A percentile compares a stretch with the other conserved stretches of the same genome.
These are phyloP conservation scores for Pseudomassariella vexata DNA, from an alignment of 2,329 filamentous ascomycete genomes.

Conservation along the genomic window DNA sequence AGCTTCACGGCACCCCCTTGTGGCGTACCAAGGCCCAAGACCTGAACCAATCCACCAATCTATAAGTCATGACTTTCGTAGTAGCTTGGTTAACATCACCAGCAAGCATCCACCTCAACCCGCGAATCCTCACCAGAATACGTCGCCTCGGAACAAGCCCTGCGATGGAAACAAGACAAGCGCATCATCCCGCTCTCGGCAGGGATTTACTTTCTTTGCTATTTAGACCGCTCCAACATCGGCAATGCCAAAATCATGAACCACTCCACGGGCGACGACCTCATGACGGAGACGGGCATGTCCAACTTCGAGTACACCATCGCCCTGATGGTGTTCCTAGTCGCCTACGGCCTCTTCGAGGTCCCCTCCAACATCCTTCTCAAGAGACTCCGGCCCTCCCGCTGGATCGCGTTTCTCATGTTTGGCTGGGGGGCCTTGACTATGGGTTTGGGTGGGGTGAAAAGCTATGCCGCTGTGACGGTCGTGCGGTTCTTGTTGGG, in stretches of 20 bases:
- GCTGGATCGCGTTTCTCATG: slow-evolving; percentile 59
- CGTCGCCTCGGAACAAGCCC: slow-evolving; percentile 12
- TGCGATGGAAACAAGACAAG: slow-evolving; percentile 39
- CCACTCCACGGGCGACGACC: slow-evolving; percentile 25
- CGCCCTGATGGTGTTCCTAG: slow-evolving; percentile 44
- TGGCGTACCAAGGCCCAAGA: no score
- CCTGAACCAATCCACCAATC: no score
- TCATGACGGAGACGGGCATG: slow-evolving; percentile 26
- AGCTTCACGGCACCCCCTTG: no score
- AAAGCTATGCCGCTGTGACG: slow-evolving; percentile 53
- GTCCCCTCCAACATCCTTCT: slow-evolving; percentile 57
- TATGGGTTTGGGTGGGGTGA: slow-evolving; percentile 55
- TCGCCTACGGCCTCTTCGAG: slow-evolving; percentile 54
- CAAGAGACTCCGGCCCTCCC: slow-evolving; percentile 52
- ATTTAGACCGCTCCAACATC: slow-evolving; percentile 52
- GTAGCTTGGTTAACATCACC: no score
- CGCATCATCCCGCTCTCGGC: slow-evolving; percentile 49
- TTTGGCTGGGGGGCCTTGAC: slow-evolving; percentile 59
- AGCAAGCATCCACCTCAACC: no score
- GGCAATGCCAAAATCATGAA: slow-evolving; percentile 35
- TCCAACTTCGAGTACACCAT: slow-evolving; percentile 25
- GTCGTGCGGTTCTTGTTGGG: slow-evolving; percentile 61
- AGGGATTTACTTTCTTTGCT: slow-evolving; percentile 49
- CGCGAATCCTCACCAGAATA: slow-evolving; percentile 8
- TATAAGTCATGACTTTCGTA: no score